These are phyloP conservation scores for Capsicum rhomboideum DNA, from an alignment of 257 asterid species.

Conservation along the genomic window DNA sequence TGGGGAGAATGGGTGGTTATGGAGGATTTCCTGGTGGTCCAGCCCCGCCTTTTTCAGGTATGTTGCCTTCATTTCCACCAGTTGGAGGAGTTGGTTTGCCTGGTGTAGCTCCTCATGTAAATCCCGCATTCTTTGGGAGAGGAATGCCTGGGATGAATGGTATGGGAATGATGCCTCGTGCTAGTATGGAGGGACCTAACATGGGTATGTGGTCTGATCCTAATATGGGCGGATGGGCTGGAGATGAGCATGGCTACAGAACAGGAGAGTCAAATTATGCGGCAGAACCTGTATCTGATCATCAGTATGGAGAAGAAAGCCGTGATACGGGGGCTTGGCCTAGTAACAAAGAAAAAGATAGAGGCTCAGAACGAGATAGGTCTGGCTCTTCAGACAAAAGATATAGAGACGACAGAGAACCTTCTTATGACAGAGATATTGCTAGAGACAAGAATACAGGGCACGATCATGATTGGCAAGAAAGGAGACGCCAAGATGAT, in stretches of 20 bases:
- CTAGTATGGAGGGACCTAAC: slow-evolving; percentile 72
- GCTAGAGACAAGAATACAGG: slow-evolving; percentile 39
- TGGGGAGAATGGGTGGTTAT: slow-evolving; percentile 73
- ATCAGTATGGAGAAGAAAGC: slow-evolving; percentile 68
- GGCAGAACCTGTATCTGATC: slow-evolving; percentile 79
- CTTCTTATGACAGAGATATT: slow-evolving; percentile 48
- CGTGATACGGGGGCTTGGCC: slow-evolving; percentile 66
- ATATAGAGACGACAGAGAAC: slow-evolving; percentile 62
- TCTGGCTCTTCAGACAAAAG: slow-evolving; percentile 73
- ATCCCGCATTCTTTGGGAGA: slow-evolving; percentile 84
- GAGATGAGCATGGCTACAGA: slow-evolving; percentile 75
- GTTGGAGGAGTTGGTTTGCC: slow-evolving; percentile 69
- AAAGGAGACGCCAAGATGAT: slow-evolving; percentile 47
- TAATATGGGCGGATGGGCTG: slow-evolving; percentile 72
- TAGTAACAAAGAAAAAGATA: slow-evolving; percentile 62
- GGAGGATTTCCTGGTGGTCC: slow-evolving; percentile 78
- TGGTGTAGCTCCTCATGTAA: slow-evolving; percentile 93
- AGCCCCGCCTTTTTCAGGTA: slow-evolving; percentile 52
- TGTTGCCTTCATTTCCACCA: slow-evolving; percentile 58
- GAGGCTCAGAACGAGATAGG: slow-evolving; percentile 63
- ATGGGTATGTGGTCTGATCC: slow-evolving; percentile 83
- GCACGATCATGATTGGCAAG: slow-evolving; percentile 47
- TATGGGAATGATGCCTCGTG: slow-evolving; percentile 78
- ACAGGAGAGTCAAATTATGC: slow-evolving; percentile 81
- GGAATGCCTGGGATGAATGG: slow-evolving; percentile 68